Evolutionary conservation across 2,329 filamentous ascomycete genomes (phyloP).

Genomic region (Nectriaceae sp.): DNA sequence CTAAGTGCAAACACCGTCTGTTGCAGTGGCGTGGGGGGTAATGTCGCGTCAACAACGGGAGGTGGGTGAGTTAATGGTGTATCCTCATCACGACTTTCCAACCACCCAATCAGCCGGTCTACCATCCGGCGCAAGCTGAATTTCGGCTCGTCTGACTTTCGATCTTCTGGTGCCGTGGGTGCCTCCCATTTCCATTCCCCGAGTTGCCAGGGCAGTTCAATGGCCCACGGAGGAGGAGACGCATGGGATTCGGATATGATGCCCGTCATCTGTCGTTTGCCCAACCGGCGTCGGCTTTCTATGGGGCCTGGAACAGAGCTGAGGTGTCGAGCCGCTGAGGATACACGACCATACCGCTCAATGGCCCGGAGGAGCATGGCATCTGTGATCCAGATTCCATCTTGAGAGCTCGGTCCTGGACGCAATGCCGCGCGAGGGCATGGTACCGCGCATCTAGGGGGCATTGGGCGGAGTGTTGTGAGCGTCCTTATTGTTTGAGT

Average conservation of each 20-base stretch:
- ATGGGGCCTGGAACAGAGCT: conserved; percentile 54
- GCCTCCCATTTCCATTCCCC: conserved; percentile 55
- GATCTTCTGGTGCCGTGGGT: conserved; percentile 39
- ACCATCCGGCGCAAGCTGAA: conserved; percentile 21
- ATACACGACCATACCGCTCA: conserved; percentile 31
- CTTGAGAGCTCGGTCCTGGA: conserved; percentile 17
- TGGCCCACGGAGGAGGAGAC: conserved; percentile 47
- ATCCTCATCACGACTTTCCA: conserved; percentile 17
- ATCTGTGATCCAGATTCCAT: conserved; percentile 36
- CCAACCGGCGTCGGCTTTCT: conserved; percentile 54
- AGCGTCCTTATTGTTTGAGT: background rate
- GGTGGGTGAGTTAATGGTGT: background rate
- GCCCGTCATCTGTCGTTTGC: conserved; percentile 56
- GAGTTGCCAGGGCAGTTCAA: conserved; percentile 46
- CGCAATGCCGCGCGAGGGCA: conserved; percentile 27
- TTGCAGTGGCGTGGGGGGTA: background rate
- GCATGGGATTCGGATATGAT: conserved; percentile 42
- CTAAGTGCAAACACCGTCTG: background rate
- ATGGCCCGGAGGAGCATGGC: conserved; percentile 34
- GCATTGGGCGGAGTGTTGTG: conserved; percentile 27
- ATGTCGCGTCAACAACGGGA: background rate
- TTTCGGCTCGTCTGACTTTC: conserved; percentile 23
- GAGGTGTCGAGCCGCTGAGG: conserved; percentile 29
- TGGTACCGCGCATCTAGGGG: conserved; percentile 28
- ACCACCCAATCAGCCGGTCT: conserved; percentile 32